A percentile compares a stretch with the other conserved stretches of the same genome.
phyloP scores from a whole-genome alignment of 108 stramenopile genomes.

The Nitzschia palea region DNA sequence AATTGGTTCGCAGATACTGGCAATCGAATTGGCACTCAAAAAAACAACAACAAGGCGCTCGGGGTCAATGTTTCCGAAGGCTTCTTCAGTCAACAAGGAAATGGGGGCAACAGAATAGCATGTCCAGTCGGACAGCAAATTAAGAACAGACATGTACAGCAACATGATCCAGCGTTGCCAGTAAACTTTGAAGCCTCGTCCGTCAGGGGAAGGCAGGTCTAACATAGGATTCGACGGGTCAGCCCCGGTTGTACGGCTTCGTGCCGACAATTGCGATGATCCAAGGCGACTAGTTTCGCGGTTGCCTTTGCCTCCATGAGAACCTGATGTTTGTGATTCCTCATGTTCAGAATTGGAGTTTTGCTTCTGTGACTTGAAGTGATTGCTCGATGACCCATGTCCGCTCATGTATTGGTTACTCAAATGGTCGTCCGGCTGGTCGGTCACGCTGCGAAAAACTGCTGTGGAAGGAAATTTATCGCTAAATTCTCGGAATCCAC shows the following conservation, averaged over 20 bases:
- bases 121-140: constrained; percentile 85
- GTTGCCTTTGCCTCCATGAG: too few species aligned
- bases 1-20: constrained; percentile 79
- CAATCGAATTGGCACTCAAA: constrained; percentile 76
- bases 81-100: constrained; percentile 62
- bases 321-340: too few species aligned
- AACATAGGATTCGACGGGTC: too few species aligned
- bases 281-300: too few species aligned
- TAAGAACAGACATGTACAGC: constrained; percentile 73
- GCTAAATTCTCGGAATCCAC: constrained; percentile 7
- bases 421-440: constrained; percentile 16
- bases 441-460: constrained; percentile 37
- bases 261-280: too few species aligned
- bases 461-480: constrained; percentile 6
- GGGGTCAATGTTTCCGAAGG: constrained; percentile 82
- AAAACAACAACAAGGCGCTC: constrained; percentile 81
- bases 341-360: not conserved
- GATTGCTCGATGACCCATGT: not conserved
- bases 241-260: too few species aligned
- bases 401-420: not conserved
- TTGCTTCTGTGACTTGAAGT: not conserved
- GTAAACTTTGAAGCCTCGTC: constrained; percentile 54
- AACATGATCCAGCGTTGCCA: constrained; percentile 83
- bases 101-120: constrained; percentile 86
- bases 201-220: not conserved